Percentiles rank a stretch among this genome's conserved stretches.
Evolutionary conservation across 2,329 filamentous ascomycete species (phyloP).

Genomic region (Ceratocystis colombiana): DNA sequence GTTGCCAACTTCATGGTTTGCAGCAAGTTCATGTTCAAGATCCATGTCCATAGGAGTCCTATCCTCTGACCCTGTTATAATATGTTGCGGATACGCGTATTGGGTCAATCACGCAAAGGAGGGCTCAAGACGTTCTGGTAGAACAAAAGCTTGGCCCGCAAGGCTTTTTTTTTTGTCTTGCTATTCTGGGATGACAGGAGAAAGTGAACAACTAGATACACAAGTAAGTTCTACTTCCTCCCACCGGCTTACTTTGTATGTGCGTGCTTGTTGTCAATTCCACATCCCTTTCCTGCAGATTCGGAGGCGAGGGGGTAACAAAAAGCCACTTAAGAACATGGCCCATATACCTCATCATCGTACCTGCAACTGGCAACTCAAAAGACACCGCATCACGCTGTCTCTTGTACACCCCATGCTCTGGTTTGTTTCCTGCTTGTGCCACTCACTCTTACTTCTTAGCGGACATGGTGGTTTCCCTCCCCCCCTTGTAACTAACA

Average conservation of each 20-base stretch:
- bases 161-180: no score
- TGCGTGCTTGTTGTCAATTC: no score
- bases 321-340: no score
- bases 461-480: no score
- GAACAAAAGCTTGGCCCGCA: no score
- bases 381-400: neutral
- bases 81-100: neutral
- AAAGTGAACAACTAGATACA: neutral
- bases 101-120: neutral
- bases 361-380: conserved; percentile 5
- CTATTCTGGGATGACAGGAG: neutral
- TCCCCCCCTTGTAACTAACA: no score
- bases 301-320: no score
- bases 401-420: neutral
- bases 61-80: neutral
- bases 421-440: no score
- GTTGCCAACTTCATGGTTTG: neutral
- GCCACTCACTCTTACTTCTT: no score
- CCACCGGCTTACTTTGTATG: no score
- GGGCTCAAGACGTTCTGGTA: neutral
- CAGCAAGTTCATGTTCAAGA: neutral
- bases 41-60: neutral
- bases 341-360: neutral
- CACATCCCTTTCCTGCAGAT: no score
- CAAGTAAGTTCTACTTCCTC: no score